phyloP scores from a whole-genome alignment of 2,329 filamentous ascomycete species.

The Fusarium sublunatum region DNA sequence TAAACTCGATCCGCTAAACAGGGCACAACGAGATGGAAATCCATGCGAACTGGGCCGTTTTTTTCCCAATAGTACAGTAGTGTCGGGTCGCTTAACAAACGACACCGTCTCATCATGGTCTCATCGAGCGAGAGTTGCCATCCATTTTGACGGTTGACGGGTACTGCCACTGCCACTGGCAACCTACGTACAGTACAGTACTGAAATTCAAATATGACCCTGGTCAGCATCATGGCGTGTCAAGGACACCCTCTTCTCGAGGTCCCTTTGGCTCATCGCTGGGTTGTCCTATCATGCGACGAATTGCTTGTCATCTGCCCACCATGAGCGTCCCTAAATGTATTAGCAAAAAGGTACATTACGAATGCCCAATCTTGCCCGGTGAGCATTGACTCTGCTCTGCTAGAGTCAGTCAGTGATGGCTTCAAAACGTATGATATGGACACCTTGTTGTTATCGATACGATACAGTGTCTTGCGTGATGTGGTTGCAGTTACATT shows the following conservation, averaged over 20 bases:
- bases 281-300: conserved; percentile 18
- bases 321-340: conserved; percentile 15
- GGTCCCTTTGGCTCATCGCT: background rate
- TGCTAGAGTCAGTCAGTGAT: background rate
- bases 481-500: conserved; percentile 33
- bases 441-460: no score
- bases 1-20: conserved; percentile 30
- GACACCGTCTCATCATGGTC: conserved; percentile 9
- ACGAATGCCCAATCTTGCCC: conserved; percentile 14
- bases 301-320: conserved; percentile 18
- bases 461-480: conserved; percentile 13
- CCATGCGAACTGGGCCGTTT: background rate
- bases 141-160: background rate
- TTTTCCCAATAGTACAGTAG: background rate
- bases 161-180: conserved; percentile 4
- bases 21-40: background rate
- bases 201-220: conserved; percentile 22
- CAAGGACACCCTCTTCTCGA: conserved; percentile 16
- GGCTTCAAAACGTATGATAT: no score
- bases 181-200: background rate
- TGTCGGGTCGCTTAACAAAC: background rate
- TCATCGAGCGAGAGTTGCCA: conserved; percentile 3
- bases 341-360: conserved; percentile 8
- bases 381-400: background rate
- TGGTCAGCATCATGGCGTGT: conserved; percentile 32